phyloP scores from a whole-genome alignment of 805 yeast genomes.

The Diddensiella transvaalensis region DNA sequence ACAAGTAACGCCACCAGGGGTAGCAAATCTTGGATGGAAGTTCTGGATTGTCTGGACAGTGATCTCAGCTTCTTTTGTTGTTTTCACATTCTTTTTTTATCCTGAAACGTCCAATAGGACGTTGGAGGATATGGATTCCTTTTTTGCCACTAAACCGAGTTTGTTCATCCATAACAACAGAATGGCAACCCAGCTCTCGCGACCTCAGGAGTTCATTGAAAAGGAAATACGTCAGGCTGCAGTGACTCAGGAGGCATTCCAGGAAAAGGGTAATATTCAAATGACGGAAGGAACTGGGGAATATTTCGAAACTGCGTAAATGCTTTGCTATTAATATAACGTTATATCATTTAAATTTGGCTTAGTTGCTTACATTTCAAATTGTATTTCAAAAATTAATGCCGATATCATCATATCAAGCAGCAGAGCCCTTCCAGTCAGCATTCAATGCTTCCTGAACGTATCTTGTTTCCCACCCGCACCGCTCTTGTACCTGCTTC shows the following conservation, averaged over 20 bases:
- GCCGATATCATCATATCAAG: no score
- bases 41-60: conserved; percentile 21
- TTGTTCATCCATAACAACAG: background rate
- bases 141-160: conserved; percentile 22
- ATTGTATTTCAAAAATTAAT: no score
- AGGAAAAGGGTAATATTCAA: no score
- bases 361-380: no score
- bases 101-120: conserved; percentile 47
- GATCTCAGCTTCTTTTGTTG: conserved; percentile 19
- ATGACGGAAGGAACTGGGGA: no score
- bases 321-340: no score
- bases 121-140: conserved; percentile 42
- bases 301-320: no score
- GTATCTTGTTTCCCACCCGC: no score
- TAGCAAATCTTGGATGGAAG: conserved; percentile 47
- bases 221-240: background rate
- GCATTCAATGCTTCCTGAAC: no score
- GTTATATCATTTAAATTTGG: no score
- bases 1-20: conserved; percentile 57
- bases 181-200: background rate
- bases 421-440: no score
- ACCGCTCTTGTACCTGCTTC: no score
- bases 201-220: conserved; percentile 1
- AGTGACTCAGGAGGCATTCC: conserved; percentile 13
- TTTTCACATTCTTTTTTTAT: conserved; percentile 39